Evolutionary conservation across 2,329 filamentous ascomycete genomes (phyloP), one percentile per base, ranked within the genome.

Genomic region (Xylariales sp.): DNA sequence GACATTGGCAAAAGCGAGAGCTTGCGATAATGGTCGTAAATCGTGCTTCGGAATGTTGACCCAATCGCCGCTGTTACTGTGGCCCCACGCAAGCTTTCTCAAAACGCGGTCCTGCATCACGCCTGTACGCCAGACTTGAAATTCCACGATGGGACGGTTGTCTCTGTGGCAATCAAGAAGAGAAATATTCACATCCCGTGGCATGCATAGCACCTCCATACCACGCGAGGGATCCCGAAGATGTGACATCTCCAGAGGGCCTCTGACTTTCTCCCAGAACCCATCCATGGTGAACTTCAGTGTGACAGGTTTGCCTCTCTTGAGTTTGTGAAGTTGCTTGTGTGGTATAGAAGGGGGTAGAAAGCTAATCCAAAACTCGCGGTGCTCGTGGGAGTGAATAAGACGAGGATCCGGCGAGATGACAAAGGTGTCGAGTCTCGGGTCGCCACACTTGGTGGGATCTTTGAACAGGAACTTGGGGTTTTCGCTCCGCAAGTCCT

Each of bases 381-480:
- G 51, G 37, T 59, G 51, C 36, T 65, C 61, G 17, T 59, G 50
- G 3, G 31, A 13, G 17, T 61, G 56, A 3, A 61, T 29, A n/a
- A 49, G 44, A 12, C 52, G 48, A 11, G 48, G 45, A 3, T 53
- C 47, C 12, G 43, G 28, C 2, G 60, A 51, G 16, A 63, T 47
- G 14, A 61, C 48, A 17, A 54, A 61, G 5, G 41, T 34, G 39
- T 63, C 60, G 5, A 51, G 20, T 5, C 47, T 28, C 4, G 51
- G 37, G 5, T 20, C n/a, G 3, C 45, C 43, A 3, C 47, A 47
- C 11, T 37, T 50, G 4, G 43, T 40, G 5, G 49, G 41, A n/a
- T 56, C 57, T 31, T 57, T 61, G 51, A 58, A 65, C 21, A 54
- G 45, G 23, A 49, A 61, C 2, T 54, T 32, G 2, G 18, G 16